Base-by-base conservation (phyloP, 352 stramenopile genomes). In the Hyaloperonospora brassicae region DNA sequence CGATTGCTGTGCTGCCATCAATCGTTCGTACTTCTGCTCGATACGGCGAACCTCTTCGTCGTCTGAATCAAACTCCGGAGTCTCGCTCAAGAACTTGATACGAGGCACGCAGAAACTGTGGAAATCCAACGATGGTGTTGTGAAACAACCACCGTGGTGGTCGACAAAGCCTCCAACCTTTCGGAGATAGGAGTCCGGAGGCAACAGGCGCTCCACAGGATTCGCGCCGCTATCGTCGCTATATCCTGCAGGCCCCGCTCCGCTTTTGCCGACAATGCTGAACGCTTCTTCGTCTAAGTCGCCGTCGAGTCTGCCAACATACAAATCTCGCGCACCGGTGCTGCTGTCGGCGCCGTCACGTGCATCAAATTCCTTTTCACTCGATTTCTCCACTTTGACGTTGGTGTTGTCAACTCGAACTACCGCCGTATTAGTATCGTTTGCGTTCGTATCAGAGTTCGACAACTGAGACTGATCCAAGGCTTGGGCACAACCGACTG, bases 41-140 rank as follows among this genome's bases (percentile, higher is more conserved):
- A 91, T 91, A 53, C 75, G 70, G 7, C 73, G 66, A 25, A 89
- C 70, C 51, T 91, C 80, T 40, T 89, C 80, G 24, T 90, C 80
- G 40, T 91, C 80, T 21, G 80, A 89, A 56, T 91, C 80, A 36
- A 55, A 70, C 39, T 59, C 60, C 0, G 59, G 38, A 14, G 55
- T 43, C 27, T 83, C 72, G 8, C 24, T 52, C 5, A 67, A 57
- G 64, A 82, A 86, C 42, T 86, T 86, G 54, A 90, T 90, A 30
- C 74, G 79, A 42, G 80, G 80, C n/a, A 90, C 79, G 34, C 73
- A 88, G 22, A 90, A 84, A 55, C 73, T 86, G 49, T 86, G 73
- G 25, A 87, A 62, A 60, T 84, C 74, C 11, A 68, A 44, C 40
- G 74, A 55, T 25, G 70, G 64, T 0, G 64, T 57, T 6, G 74